Evolutionary conservation across 139 green algal genomes (phyloP).

Genomic region (Chlamydomonas sphaeroides): DNA sequence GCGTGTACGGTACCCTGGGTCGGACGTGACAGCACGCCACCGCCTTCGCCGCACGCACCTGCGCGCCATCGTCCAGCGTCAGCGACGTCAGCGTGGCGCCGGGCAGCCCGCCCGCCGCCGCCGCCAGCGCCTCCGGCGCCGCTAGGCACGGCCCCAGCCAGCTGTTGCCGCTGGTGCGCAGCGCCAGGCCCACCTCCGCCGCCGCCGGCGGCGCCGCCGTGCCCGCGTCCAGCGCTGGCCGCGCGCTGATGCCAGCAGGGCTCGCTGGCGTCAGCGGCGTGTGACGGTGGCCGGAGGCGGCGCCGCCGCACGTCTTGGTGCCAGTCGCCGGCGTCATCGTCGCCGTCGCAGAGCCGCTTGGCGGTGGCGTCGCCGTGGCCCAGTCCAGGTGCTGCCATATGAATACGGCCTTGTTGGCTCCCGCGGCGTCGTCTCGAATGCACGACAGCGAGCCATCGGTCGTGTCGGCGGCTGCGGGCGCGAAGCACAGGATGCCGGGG

Average conservation of each 20-base stretch:
- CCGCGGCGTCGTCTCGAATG: background rate
- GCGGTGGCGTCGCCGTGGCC: background rate
- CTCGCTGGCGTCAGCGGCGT: too few species aligned
- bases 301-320: background rate
- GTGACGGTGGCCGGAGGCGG: too few species aligned
- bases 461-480: background rate
- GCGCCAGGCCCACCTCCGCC: background rate
- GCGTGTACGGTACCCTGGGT: too few species aligned
- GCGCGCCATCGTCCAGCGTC: background rate
- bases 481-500: too few species aligned
- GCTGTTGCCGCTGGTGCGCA: constrained; percentile 29
- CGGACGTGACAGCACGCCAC: too few species aligned
- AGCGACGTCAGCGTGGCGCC: background rate
- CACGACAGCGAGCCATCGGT: background rate
- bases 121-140: background rate
- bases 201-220: too few species aligned
- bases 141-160: constrained; percentile 23
- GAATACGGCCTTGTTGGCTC: background rate
- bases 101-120: background rate
- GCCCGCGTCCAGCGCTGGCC: too few species aligned
- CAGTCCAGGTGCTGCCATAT: constrained; percentile 27
- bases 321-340: background rate
- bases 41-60: too few species aligned
- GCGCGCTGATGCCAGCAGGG: too few species aligned
- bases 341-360: background rate